These are phyloP conservation scores for Ploettnerulaceae sp. DNA, from an alignment of 2,329 filamentous ascomycete genomes.

Conservation along the genomic window DNA sequence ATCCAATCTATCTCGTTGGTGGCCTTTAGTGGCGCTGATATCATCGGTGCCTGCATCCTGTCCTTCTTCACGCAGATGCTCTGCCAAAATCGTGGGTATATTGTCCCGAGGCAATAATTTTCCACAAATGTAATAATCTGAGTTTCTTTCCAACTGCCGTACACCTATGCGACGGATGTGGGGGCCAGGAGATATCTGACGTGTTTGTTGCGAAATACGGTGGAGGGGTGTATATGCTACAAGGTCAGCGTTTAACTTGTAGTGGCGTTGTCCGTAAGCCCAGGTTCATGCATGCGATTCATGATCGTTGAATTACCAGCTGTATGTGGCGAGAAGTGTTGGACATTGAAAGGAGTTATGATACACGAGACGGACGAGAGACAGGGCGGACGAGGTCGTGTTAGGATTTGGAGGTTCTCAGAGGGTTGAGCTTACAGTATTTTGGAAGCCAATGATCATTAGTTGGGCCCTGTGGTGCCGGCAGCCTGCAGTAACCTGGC, in stretches of 20 bases:
- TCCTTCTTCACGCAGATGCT: constrained; percentile 34
- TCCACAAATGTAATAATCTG: background rate
- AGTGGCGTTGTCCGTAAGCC: constrained; percentile 16
- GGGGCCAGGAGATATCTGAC: constrained; percentile 10
- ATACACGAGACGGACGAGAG: constrained; percentile 4
- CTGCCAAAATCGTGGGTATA: constrained; percentile 21
- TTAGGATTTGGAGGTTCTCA: constrained; percentile 12
- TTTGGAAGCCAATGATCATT: constrained; percentile 13
- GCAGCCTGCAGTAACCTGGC: constrained; percentile 19
- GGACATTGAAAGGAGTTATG: constrained; percentile 2
- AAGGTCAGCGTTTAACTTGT: constrained; percentile 15
- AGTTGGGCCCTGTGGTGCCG: constrained; percentile 6
- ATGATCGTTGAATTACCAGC: constrained; percentile 18
- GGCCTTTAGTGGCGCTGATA: constrained; percentile 84
- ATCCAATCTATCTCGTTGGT: constrained; percentile 99
- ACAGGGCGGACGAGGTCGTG: constrained; percentile 7
- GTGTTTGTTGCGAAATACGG: constrained; percentile 14
- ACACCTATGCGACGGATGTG: constrained; percentile 8
- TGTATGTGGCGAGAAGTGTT: background rate
- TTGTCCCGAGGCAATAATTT: constrained; percentile 31
- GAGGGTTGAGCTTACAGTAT: constrained; percentile 12
- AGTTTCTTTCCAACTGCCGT: background rate
- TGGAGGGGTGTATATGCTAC: constrained; percentile 14
- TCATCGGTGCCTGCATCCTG: constrained; percentile 82
- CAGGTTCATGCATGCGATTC: constrained; percentile 20